Conservation (phyloP, 2,329 filamentous ascomycete genomes). For the Elsinoe perseae region DNA sequence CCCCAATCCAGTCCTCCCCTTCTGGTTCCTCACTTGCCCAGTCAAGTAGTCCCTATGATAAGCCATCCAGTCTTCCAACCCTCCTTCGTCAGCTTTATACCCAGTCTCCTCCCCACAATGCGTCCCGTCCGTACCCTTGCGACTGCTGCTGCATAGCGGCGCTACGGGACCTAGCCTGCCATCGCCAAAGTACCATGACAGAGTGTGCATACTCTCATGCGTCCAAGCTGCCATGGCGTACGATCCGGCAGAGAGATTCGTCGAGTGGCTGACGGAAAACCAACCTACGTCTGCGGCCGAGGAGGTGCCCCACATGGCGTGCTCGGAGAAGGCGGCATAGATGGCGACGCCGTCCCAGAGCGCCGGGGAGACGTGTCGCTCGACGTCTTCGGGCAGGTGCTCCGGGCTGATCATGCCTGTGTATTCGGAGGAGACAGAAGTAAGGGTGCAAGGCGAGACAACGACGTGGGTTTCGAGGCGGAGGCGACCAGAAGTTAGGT, state of each 20-base stretch:
- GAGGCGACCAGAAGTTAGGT: slow-evolving; percentile 13
- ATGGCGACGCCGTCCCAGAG: slow-evolving; percentile 11
- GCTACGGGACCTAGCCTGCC: not conserved
- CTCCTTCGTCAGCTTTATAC: not conserved
- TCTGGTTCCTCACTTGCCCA: not conserved
- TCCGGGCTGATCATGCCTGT: slow-evolving; percentile 9
- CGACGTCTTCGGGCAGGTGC: not conserved
- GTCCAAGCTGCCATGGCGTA: slow-evolving; percentile 11
- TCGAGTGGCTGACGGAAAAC: slow-evolving; percentile 3
- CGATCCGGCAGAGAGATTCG: slow-evolving; percentile 2
- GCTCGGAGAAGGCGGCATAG: slow-evolving; percentile 11
- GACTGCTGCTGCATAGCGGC: not conserved
- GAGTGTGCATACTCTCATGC: slow-evolving; percentile 5
- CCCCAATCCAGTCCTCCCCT: slow-evolving; percentile 7
- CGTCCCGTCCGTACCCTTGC: slow-evolving; percentile 6
- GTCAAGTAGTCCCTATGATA: slow-evolving; percentile 11
- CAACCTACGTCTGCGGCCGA: slow-evolving; percentile 6
- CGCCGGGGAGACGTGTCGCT: not conserved
- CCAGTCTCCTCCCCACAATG: slow-evolving; percentile 11
- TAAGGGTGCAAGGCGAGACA: slow-evolving; percentile 8
- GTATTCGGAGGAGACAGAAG: not conserved
- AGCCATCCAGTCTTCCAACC: not conserved
- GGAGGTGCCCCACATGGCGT: slow-evolving; percentile 12
- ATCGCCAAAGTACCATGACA: slow-evolving; percentile 3
- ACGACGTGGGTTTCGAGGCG: slow-evolving; percentile 9